Conservation (phyloP, 2,329 filamentous ascomycete genomes). For the Sporothrix brunneoviolacea region DNA sequence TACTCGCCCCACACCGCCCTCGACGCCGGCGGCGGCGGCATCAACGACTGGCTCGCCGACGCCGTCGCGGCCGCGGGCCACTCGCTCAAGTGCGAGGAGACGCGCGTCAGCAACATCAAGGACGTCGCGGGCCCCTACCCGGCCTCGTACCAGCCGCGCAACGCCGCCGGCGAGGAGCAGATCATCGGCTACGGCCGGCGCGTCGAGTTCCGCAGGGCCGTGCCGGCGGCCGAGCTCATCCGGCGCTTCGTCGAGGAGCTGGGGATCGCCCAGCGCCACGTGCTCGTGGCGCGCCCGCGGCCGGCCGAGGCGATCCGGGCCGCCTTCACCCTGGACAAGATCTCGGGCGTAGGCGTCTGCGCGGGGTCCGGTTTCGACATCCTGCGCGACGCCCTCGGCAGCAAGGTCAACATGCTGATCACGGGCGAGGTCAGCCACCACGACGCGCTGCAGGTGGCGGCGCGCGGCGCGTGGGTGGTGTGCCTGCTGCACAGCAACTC, state of each 20-base stretch:
- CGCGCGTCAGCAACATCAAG: constrained; percentile 29
- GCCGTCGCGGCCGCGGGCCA: constrained; percentile 47
- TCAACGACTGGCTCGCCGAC: constrained; percentile 92
- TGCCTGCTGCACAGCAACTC: constrained; percentile 90
- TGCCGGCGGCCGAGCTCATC: constrained; percentile 39
- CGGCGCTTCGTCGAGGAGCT: constrained; percentile 57
- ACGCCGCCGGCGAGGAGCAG: constrained; percentile 29
- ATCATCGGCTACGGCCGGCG: constrained; percentile 45
- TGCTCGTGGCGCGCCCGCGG: constrained; percentile 31
- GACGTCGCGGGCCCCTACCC: constrained; percentile 37
- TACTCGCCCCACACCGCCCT: constrained; percentile 95
- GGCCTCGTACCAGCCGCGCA: not conserved
- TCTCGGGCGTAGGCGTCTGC: constrained; percentile 74
- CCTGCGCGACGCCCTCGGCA: constrained; percentile 60
- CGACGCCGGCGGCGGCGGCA: constrained; percentile 74
- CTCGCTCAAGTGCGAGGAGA: constrained; percentile 22
- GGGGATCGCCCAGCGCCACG: constrained; percentile 47
- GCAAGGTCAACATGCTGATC: constrained; percentile 63
- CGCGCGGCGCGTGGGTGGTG: constrained; percentile 75
- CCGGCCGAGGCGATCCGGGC: constrained; percentile 23
- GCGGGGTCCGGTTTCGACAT: constrained; percentile 81
- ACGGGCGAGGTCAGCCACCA: constrained; percentile 94
- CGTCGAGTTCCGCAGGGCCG: constrained; percentile 34
- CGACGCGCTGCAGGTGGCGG: constrained; percentile 77
- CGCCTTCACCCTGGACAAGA: constrained; percentile 27